These are phyloP conservation scores for Symbiodinium natans DNA, from an alignment of 73 alveolate genomes.

Conservation along the genomic window DNA sequence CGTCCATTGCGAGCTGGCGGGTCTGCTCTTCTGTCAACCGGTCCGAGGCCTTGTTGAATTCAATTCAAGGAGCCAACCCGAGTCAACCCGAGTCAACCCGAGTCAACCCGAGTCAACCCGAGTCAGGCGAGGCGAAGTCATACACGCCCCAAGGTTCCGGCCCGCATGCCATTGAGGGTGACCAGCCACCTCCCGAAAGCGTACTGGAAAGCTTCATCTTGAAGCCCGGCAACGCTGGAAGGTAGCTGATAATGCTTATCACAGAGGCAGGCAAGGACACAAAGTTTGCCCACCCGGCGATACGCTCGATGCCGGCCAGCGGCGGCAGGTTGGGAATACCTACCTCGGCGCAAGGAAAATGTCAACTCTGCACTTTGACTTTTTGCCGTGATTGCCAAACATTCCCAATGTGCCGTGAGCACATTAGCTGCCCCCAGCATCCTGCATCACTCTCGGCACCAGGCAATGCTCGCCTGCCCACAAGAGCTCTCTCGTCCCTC, in stretches of 20 bases:
- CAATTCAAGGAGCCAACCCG: background rate
- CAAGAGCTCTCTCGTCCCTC: no score
- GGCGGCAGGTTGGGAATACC: conserved; percentile 70
- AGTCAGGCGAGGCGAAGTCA: background rate
- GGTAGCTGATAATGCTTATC: background rate
- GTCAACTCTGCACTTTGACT: no score
- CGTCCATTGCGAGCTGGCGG: conserved; percentile 51
- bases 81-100: no score
- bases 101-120: no score
- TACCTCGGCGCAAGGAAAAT: background rate
- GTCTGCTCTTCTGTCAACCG: conserved; percentile 41
- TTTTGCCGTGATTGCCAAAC: no score
- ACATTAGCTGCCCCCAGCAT: no score
- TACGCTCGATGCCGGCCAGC: conserved; percentile 31
- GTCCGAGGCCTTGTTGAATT: conserved; percentile 15
- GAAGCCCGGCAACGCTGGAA: background rate
- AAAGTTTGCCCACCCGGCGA: background rate
- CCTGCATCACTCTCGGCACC: background rate
- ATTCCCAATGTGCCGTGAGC: no score
- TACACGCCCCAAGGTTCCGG: background rate
- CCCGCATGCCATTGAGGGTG: conserved; percentile 64
- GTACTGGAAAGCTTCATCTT: no score
- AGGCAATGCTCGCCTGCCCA: background rate
- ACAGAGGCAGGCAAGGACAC: background rate
- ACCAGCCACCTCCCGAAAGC: conserved; percentile 27